Percentiles rank a stretch among this genome's conserved stretches.
Evolutionary conservation across 192 early-diverging fungal species (phyloP).

Genomic region (Coemansia biformis): DNA sequence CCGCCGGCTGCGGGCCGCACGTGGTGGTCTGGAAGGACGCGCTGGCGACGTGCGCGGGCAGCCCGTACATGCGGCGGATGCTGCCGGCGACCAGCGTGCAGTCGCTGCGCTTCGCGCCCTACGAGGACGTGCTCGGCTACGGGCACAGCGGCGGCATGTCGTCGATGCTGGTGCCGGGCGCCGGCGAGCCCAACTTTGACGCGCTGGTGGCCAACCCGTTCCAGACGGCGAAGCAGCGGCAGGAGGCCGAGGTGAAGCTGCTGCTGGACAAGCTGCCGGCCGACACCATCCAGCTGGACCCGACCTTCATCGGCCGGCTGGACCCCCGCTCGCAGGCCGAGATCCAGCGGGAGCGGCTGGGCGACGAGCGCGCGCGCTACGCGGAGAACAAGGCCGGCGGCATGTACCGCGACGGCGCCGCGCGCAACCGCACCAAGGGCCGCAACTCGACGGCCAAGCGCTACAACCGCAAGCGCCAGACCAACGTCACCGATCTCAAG

Average conservation of each 20-base stretch:
- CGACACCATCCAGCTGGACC: constrained; percentile 86
- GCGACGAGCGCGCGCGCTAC: constrained; percentile 8
- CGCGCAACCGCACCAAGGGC: constrained; percentile 44
- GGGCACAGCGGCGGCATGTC: constrained; percentile 75
- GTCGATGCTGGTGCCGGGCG: constrained; percentile 78
- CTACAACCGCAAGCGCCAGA: constrained; percentile 71
- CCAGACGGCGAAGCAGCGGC: constrained; percentile 83
- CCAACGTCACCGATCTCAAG: constrained; percentile 75
- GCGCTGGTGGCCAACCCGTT: constrained; percentile 86
- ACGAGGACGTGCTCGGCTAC: constrained; percentile 88
- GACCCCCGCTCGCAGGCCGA: constrained; percentile 55
- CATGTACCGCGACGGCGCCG: constrained; percentile 31
- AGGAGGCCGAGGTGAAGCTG: constrained; percentile 79
- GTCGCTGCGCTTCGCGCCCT: constrained; percentile 78
- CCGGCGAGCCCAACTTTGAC: constrained; percentile 98
- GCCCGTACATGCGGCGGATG: constrained; percentile 86
- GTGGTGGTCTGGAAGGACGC: constrained; percentile 88
- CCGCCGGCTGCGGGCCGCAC: constrained; percentile 74
- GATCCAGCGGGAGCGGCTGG: constrained; percentile 10
- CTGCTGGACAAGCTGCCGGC: constrained; percentile 92
- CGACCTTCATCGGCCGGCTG: constrained; percentile 71
- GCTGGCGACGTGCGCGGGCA: constrained; percentile 59
- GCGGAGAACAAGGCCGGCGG: constrained; percentile 22
- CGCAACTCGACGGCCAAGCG: constrained; percentile 65
- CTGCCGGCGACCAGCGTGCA: constrained; percentile 52